phyloP scores from a whole-genome alignment of 129 eudicot genomes.

The Flaveria trinervia region DNA sequence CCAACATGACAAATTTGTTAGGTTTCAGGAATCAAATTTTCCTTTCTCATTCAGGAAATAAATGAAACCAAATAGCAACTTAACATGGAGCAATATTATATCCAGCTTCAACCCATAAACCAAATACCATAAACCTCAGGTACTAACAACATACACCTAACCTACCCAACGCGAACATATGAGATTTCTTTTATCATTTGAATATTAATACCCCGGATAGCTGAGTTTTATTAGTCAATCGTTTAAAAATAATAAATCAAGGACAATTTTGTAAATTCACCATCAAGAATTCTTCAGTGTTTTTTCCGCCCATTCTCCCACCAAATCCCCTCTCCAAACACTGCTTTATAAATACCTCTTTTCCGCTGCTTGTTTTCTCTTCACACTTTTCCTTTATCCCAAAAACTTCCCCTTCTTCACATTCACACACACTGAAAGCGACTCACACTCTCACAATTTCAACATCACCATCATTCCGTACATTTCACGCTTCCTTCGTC shows the following conservation, averaged over 20 bases:
- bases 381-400: slow-evolving; percentile 23
- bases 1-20: too few relatives aligned
- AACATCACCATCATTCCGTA: slow-evolving; percentile 9
- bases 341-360: slow-evolving; percentile 32
- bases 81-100: background rate
- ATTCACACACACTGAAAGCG: slow-evolving; percentile 23
- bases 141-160: background rate
- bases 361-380: slow-evolving; percentile 40
- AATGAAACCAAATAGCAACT: too few relatives aligned
- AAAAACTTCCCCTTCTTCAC: slow-evolving; percentile 26
- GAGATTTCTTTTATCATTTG: too few relatives aligned
- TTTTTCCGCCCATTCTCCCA: slow-evolving; percentile 28
- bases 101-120: background rate
- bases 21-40: too few relatives aligned
- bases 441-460: slow-evolving; percentile 21
- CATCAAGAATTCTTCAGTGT: background rate
- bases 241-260: background rate
- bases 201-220: too few relatives aligned
- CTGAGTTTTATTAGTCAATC: too few relatives aligned
- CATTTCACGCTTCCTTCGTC: slow-evolving; percentile 38
- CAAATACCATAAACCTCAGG: background rate
- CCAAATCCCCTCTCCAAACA: slow-evolving; percentile 3
- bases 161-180: too few relatives aligned
- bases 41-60: too few relatives aligned
- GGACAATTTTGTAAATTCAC: background rate